Percentiles rank a stretch among this genome's conserved stretches.
Evolutionary conservation across 306 rosid species (phyloP).

Genomic region (Lagenaria siceraria): DNA sequence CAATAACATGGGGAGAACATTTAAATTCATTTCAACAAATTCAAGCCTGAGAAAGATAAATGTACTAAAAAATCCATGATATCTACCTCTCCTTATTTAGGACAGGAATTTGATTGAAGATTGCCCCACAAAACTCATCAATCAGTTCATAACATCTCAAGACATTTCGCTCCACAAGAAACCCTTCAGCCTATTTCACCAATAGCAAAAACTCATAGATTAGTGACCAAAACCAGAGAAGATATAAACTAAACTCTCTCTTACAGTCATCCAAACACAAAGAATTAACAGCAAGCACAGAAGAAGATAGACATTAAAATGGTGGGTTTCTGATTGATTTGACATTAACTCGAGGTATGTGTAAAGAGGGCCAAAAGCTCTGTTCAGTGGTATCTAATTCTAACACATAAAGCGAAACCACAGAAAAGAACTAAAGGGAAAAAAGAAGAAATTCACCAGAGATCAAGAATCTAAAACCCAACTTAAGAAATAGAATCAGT

Average conservation of each 20-base stretch:
- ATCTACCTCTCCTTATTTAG: conserved; percentile 41
- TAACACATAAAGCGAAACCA: background rate
- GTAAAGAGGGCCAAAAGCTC: background rate
- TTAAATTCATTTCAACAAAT: background rate
- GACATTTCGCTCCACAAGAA: conserved; percentile 47
- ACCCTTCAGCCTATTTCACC: conserved; percentile 38
- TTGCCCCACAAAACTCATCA: conserved; percentile 34
- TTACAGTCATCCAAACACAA: background rate
- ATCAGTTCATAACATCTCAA: conserved; percentile 37
- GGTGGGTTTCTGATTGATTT: background rate
- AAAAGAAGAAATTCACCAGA: background rate
- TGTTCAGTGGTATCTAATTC: background rate
- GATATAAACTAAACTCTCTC: background rate
- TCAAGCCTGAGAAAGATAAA: background rate
- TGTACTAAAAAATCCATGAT: background rate
- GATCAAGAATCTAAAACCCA: background rate
- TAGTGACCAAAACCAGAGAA: background rate
- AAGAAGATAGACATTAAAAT: background rate
- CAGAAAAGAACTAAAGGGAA: background rate
- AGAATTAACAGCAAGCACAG: background rate
- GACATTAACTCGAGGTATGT: background rate
- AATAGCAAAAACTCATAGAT: background rate
- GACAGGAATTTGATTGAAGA: conserved; percentile 36
- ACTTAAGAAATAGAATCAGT: background rate
- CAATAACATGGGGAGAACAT: background rate